Evolutionary conservation across 352 stramenopile species (phyloP).

Genomic region (Phytopythium kandeliae): DNA sequence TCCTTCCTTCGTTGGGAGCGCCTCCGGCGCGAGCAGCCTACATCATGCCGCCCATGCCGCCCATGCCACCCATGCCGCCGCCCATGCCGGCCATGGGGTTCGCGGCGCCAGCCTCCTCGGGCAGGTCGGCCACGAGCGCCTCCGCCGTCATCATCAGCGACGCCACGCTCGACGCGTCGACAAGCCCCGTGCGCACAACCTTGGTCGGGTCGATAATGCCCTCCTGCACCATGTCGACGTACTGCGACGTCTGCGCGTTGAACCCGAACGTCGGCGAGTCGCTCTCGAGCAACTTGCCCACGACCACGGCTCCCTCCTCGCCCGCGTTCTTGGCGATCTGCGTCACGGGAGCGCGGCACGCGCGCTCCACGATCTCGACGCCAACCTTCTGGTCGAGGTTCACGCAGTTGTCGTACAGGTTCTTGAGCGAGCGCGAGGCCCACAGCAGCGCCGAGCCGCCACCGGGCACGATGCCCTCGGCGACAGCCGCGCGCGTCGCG

Average conservation of each 20-base stretch:
- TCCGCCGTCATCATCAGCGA: conserved; percentile 99
- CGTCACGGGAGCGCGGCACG: conserved; percentile 92
- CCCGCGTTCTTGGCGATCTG: conserved; percentile 99
- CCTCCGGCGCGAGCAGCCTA: conserved; percentile 20
- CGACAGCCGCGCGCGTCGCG: conserved; percentile 97
- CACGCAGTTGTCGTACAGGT: conserved; percentile 79
- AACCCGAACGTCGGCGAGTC: conserved; percentile 92
- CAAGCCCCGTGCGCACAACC: conserved; percentile 97
- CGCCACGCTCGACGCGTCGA: conserved; percentile 98
- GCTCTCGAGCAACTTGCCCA: conserved; percentile 98
- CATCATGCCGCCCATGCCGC: conserved; percentile 83
- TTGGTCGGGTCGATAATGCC: conserved; percentile 99
- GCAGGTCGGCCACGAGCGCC: conserved; percentile 96
- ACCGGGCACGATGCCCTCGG: conserved; percentile 98
- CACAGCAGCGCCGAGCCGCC: conserved; percentile 97
- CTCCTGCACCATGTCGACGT: conserved; percentile 97
- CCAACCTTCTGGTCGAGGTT: conserved; percentile 99
- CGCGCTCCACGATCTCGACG: conserved; percentile 96
- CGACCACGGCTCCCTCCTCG: conserved; percentile 97
- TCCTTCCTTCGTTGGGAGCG: neutral
- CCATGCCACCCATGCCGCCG: conserved; percentile 71
- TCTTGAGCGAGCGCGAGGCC: conserved; percentile 90
- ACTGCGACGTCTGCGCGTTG: conserved; percentile 97
- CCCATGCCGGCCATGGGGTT: conserved; percentile 75
- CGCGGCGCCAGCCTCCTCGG: conserved; percentile 73